Conservation (phyloP, 257 asterid genomes). For the Fraxinus cuspidata region DNA sequence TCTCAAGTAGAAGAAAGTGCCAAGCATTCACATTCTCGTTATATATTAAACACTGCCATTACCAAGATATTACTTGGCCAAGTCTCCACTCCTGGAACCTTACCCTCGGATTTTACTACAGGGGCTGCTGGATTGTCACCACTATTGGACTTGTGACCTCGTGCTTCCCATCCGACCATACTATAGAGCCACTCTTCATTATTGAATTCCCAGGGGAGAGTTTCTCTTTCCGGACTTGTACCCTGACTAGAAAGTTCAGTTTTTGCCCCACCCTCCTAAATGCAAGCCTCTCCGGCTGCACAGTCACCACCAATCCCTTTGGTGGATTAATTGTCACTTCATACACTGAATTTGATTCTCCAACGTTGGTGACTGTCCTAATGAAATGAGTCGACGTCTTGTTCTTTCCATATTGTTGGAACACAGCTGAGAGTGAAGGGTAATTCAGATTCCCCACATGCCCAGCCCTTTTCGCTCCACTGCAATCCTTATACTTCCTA, state of each 20-base stretch:
- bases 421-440: conserved; percentile 70
- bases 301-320: conserved; percentile 51
- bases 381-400: conserved; percentile 79
- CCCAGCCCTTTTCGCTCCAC: conserved; percentile 72
- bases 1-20: conserved; percentile 25
- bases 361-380: conserved; percentile 75
- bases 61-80: neutral
- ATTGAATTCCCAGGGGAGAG: conserved; percentile 66
- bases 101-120: conserved; percentile 20
- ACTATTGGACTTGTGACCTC: conserved; percentile 63
- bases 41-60: conserved; percentile 1
- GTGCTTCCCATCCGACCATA: conserved; percentile 87
- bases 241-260: conserved; percentile 74
- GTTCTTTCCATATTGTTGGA: conserved; percentile 67
- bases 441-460: conserved; percentile 79
- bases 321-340: conserved; percentile 54
- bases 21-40: conserved; percentile 18
- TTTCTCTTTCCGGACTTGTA: conserved; percentile 51
- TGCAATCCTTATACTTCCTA: conserved; percentile 55
- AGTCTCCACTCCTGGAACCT: neutral
- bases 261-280: conserved; percentile 85
- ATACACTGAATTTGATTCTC: conserved; percentile 55
- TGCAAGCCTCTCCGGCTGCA: conserved; percentile 60
- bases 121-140: conserved; percentile 82
- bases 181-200: conserved; percentile 68